Evolutionary conservation across 495 filamentous ascomycete species (phyloP), one percentile per base, ranked within the genome.

Genomic region (Xylaria castorea): DNA sequence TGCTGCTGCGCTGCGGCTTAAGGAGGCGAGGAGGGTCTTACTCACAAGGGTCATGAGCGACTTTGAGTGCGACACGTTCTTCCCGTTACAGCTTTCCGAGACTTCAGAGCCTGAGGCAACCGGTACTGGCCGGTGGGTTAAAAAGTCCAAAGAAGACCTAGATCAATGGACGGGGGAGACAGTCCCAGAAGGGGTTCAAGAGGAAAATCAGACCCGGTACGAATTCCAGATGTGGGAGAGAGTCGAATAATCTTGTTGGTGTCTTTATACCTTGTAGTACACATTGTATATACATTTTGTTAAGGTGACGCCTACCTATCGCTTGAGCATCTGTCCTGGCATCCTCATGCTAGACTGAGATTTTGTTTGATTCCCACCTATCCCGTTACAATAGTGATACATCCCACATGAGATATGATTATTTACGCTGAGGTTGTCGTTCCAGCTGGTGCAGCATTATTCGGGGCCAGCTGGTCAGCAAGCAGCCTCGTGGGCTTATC

Each of bases 61-160:
- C 64, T 97, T 91, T 83, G 93, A 94, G 74, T 97, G 94, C 80
- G 96, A 99, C 90, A 92, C 92, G 0, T 92, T 92, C 72, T 98
- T 98, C 78, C 92, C 92, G 7, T 73, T 92, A 34, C 83, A 87
- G 79, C 76, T 92, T 61, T 81, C 77, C 22, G 83, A 83, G 32
- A 44, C 6, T n/a, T 42, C 36, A 16, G 60, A 40, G 38, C 4
- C 77, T 42, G 74, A 40, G 20, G 8, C 22, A 27, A 18, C 11
- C 30, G 42, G 46, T 38, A 3, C 64, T 51, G 30, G 64, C 11
- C 57, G 27, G 69, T 92, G 91, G 91, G 75, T 61, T 71, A 86
- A 79, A 80, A 83, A 58, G 61, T 79, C 73, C 14, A 84, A 85
- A 69, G 81, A 84, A 70, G 85, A 88, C 58, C 78, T 92, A 70